Evolutionary conservation across 2,329 filamentous ascomycete species (phyloP), one percentile per base, ranked within the genome.

Genomic region (Pezicula radicicola): DNA sequence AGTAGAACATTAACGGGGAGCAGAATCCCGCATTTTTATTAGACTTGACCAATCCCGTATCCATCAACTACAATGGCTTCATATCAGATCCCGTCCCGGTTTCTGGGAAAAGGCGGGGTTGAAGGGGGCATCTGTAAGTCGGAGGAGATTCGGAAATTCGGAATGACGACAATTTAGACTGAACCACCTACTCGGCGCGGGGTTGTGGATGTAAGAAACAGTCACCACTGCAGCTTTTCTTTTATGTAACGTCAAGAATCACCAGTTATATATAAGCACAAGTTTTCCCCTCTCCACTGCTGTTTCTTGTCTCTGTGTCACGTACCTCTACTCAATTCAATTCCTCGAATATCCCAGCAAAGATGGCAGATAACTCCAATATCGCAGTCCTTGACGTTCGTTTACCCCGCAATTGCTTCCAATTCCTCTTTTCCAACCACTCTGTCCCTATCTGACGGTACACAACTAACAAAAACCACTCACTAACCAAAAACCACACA

Each of bases 321-420:
- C 10, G 10, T 18, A 42, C 40, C 40, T 25, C 16, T 18, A 18
- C 40, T 25, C 18, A 25, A 25, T 4, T 15, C 18, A 13, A 19
- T 25, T 42, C 16, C 13, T 19, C 8, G 10, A 42, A 19, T 12
- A 19, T 12, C 18, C 10, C 27, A 45, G n/a, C n/a, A 6, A 55
- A 28, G 10, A 63, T 63, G 60, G 46, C 59, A 43, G 56, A 56
- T 45, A 56, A 52, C 30, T 49, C 28, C 35, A 51, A 57, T 2
- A 56, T 60, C 49, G 54, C 55, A 25, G 50, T 56, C 4, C 55
- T 61, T 28, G 57, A 62, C 39, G 60, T 59, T 33, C 52, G 51
- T 52, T 35, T 45, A 21, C 51, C 51, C 51, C 46, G 18, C 43
- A 40, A 51, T 51, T 57, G 53, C 54, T 48, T 55, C 55, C 51